Percentiles rank a stretch among this genome's conserved stretches.
Evolutionary conservation across 1,139 yeast genomes (phyloP).

Genomic region (Candida tunisiensis): DNA sequence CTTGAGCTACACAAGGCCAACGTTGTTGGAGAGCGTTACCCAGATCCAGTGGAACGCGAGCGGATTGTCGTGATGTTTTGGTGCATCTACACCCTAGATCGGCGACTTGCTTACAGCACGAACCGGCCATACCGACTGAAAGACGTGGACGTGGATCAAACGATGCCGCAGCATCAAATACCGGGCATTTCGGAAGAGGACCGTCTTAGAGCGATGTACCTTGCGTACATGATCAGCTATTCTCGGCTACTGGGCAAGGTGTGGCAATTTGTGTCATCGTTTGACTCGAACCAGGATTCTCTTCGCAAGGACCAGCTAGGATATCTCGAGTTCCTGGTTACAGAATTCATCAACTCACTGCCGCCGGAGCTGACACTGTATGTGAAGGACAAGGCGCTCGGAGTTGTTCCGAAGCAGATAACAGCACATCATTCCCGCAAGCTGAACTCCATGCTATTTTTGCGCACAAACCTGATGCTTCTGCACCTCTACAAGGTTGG

Average conservation of each 20-base stretch:
- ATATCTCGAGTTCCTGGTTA: constrained; percentile 6
- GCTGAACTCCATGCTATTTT: constrained; percentile 8
- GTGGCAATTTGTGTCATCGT: constrained; percentile 3
- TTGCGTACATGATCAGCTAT: constrained; percentile 11
- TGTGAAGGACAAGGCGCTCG: constrained; percentile 1
- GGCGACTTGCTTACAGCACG: constrained; percentile 10
- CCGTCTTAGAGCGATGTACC: constrained; percentile 8
- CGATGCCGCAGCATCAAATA: constrained; percentile 6
- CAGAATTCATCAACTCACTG: constrained; percentile 7
- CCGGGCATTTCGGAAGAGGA: constrained; percentile 7
- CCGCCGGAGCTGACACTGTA: constrained; percentile 9
- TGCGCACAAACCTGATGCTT: constrained; percentile 9
- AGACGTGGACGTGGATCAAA: constrained; percentile 11
- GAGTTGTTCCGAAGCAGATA: constrained; percentile 4
- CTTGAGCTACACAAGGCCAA: constrained; percentile 9
- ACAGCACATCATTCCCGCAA: too few species aligned
- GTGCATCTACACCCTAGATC: constrained; percentile 11
- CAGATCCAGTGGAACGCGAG: constrained; percentile 6
- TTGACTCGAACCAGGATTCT: constrained; percentile 1
- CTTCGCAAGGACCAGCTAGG: constrained; percentile 5
- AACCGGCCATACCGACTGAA: constrained; percentile 9
- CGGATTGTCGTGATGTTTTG: constrained; percentile 9
- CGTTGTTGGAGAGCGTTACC: constrained; percentile 6
- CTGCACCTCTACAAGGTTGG: constrained; percentile 8
- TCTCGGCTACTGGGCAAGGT: constrained; percentile 8